phyloP scores from a whole-genome alignment of 176 grass and related monocot species.

The Elymus sibiricus region DNA sequence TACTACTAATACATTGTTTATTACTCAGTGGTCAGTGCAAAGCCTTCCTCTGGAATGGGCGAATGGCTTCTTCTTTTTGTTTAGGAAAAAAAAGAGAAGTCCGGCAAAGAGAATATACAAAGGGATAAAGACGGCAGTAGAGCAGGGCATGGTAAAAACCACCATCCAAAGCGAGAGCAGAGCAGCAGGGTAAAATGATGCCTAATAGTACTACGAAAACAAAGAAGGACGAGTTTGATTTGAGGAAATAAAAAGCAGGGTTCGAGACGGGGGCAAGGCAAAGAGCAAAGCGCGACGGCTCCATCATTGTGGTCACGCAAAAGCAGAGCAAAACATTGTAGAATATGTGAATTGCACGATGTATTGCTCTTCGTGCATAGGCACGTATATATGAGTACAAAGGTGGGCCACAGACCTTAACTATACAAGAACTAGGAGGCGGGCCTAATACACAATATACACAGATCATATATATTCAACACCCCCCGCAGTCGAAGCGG shows the following conservation, averaged over 20 bases:
- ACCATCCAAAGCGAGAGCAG: background rate
- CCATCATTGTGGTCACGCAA: constrained; percentile 53
- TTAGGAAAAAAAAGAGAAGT: background rate
- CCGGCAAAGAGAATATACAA: constrained; percentile 40
- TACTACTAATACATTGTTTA: background rate
- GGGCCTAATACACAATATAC: no score
- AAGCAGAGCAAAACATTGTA: constrained; percentile 52
- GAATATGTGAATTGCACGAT: no score
- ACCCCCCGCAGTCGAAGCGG: no score
- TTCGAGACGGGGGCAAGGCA: background rate
- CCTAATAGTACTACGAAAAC: background rate
- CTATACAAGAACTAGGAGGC: no score
- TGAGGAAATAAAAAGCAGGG: constrained; percentile 12
- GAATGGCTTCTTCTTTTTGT: background rate
- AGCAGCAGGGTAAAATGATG: background rate
- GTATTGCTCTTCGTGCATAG: no score
- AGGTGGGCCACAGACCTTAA: no score
- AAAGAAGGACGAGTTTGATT: background rate
- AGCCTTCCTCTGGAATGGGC: background rate
- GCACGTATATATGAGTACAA: no score
- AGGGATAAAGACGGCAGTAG: constrained; percentile 25
- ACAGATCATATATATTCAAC: no score
- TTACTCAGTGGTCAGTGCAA: background rate
- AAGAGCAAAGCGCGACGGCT: constrained; percentile 31
- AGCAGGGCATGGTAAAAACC: constrained; percentile 20